phyloP scores from a whole-genome alignment of 2,329 filamentous ascomycete genomes.

The Penicillium sp. region DNA sequence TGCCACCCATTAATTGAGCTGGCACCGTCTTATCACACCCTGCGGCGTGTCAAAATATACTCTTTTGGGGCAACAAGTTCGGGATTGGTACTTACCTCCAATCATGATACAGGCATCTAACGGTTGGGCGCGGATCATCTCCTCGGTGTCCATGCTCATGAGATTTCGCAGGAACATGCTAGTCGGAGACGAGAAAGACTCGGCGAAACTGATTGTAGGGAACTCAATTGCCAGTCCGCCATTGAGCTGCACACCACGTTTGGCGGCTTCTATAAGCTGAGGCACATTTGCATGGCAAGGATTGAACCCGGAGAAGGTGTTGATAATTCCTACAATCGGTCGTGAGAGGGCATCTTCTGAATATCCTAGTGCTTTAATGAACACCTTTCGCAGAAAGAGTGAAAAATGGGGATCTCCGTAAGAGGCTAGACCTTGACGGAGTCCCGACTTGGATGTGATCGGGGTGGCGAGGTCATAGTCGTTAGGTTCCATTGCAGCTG shows the following conservation, averaged over 20 bases:
- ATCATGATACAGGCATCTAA: slow-evolving; percentile 69
- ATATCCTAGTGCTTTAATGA: slow-evolving; percentile 76
- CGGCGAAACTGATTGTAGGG: slow-evolving; percentile 71
- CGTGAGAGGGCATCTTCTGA: slow-evolving; percentile 69
- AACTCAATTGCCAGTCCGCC: slow-evolving; percentile 73
- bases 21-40: slow-evolving; percentile 76
- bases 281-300: slow-evolving; percentile 73
- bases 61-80: neutral
- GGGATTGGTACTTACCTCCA: slow-evolving; percentile 53
- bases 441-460: slow-evolving; percentile 54
- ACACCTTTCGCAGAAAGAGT: slow-evolving; percentile 72
- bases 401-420: slow-evolving; percentile 77
- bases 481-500: slow-evolving; percentile 8
- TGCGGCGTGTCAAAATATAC: slow-evolving; percentile 28
- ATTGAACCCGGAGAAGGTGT: slow-evolving; percentile 73
- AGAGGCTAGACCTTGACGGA: slow-evolving; percentile 65
- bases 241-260: slow-evolving; percentile 66
- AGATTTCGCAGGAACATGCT: slow-evolving; percentile 75
- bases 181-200: slow-evolving; percentile 69
- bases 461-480: slow-evolving; percentile 63
- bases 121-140: slow-evolving; percentile 74
- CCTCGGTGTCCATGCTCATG: slow-evolving; percentile 80
- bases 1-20: slow-evolving; percentile 74
- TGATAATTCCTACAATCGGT: slow-evolving; percentile 74
- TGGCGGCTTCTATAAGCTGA: slow-evolving; percentile 70